These are phyloP conservation scores for Artomyces pyxidatus DNA, from an alignment of 768 basidiomycete species.

Conservation along the genomic window DNA sequence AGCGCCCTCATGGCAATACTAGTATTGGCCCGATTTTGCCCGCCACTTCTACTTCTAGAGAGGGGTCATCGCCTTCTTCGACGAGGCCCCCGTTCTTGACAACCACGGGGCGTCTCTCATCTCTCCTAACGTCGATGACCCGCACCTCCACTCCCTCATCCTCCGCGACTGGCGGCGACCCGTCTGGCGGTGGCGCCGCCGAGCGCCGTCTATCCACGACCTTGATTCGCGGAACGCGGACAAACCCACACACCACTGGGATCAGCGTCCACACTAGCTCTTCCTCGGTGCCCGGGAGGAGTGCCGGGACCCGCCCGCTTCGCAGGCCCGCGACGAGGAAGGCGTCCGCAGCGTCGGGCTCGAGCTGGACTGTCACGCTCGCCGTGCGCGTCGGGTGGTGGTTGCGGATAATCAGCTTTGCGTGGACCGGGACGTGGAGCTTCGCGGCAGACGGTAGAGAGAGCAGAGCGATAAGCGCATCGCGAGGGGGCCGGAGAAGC, in stretches of 20 bases:
- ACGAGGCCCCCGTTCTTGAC: too few species aligned
- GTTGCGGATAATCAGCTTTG: slow-evolving; percentile 60
- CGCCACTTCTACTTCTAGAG: too few species aligned
- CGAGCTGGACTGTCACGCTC: slow-evolving; percentile 63
- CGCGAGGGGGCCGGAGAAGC: slow-evolving; percentile 46
- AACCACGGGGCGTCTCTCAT: too few species aligned
- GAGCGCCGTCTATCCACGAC: slow-evolving; percentile 41
- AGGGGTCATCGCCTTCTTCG: too few species aligned
- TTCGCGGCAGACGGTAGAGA: slow-evolving; percentile 51
- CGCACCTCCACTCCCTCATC: neutral
- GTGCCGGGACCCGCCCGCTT: slow-evolving; percentile 53
- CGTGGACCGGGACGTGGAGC: slow-evolving; percentile 52
- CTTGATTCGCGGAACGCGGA: slow-evolving; percentile 52
- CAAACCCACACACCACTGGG: slow-evolving; percentile 66
- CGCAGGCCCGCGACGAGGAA: slow-evolving; percentile 79
- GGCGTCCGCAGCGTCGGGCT: slow-evolving; percentile 56
- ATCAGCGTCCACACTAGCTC: slow-evolving; percentile 59
- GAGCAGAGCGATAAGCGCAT: slow-evolving; percentile 60
- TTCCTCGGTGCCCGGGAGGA: slow-evolving; percentile 71
- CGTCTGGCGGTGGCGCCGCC: neutral
- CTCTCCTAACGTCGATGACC: too few species aligned
- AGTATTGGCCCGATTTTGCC: too few species aligned
- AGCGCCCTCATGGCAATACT: too few species aligned
- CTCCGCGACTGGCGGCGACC: neutral
- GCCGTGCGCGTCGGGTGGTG: slow-evolving; percentile 55